phyloP scores from a whole-genome alignment of 495 filamentous ascomycete genomes.

The Penicillium coprophilum region DNA sequence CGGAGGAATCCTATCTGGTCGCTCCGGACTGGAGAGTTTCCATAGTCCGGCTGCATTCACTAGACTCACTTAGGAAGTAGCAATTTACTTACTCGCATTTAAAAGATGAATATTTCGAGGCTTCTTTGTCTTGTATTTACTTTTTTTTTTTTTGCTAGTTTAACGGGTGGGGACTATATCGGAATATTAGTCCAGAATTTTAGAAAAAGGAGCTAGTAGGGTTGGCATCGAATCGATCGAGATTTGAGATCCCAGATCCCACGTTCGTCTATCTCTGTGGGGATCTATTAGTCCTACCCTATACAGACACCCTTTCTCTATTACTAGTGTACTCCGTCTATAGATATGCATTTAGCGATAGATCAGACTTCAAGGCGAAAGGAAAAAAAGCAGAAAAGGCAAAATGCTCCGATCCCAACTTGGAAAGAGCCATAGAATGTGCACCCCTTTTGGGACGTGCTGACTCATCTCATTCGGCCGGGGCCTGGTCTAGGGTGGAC shows the following conservation, averaged over 20 bases:
- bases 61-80: background rate
- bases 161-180: background rate
- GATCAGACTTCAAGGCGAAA: no score
- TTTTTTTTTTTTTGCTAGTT: background rate
- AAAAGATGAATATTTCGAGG: background rate
- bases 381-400: background rate
- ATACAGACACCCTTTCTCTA: background rate
- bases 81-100: no score
- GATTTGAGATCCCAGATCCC: conserved; percentile 24
- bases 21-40: conserved; percentile 8
- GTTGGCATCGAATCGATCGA: conserved; percentile 17
- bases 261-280: conserved; percentile 17
- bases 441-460: background rate
- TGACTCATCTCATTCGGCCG: background rate
- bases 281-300: conserved; percentile 13
- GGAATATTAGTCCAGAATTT: background rate
- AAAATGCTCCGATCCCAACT: background rate
- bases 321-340: no score
- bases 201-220: conserved; percentile 15
- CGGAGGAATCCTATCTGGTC: conserved; percentile 5
- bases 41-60: background rate
- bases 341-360: no score
- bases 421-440: background rate
- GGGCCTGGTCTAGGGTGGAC: no score
- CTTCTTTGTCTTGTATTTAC: background rate